Percentiles rank a stretch among this genome's conserved stretches.
These are phyloP conservation scores for Dissoconium aciculare DNA, from an alignment of 2,329 filamentous ascomycete genomes.

Conservation along the genomic window DNA sequence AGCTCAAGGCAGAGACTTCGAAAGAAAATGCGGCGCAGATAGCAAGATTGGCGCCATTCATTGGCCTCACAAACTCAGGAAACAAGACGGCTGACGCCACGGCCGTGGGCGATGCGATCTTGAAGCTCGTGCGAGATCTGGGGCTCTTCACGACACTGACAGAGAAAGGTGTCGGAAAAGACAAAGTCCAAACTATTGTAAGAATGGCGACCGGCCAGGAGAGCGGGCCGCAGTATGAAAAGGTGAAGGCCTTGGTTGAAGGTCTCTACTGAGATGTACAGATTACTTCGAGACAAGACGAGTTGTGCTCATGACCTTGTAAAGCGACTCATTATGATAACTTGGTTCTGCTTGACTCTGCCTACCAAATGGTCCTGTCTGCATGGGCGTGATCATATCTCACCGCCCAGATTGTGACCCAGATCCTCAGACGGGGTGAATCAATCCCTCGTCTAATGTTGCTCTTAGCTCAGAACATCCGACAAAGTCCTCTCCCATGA, in stretches of 20 bases:
- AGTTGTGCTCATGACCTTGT: too few relatives aligned
- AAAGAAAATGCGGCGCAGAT: slow-evolving; percentile 32
- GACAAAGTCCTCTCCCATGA: too few relatives aligned
- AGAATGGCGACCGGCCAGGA: slow-evolving; percentile 32
- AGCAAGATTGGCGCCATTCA: slow-evolving; percentile 30
- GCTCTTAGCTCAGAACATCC: too few relatives aligned
- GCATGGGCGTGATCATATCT: too few relatives aligned
- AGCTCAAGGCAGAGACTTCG: slow-evolving; percentile 34
- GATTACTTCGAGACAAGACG: too few relatives aligned
- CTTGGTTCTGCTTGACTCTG: too few relatives aligned
- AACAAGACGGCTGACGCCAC: slow-evolving; percentile 30
- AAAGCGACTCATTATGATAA: too few relatives aligned
- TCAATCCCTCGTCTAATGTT: too few relatives aligned
- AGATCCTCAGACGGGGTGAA: too few relatives aligned
- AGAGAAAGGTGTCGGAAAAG: slow-evolving; percentile 30
- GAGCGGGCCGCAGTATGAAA: slow-evolving; percentile 29
- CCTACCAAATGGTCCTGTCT: too few relatives aligned
- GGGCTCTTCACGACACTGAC: slow-evolving; percentile 33
- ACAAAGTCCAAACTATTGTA: slow-evolving; percentile 29
- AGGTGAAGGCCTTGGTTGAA: slow-evolving; percentile 30
- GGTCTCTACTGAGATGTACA: slow-evolving; percentile 31
- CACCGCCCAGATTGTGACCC: too few relatives aligned
- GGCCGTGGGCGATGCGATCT: slow-evolving; percentile 31
- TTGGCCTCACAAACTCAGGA: slow-evolving; percentile 27
- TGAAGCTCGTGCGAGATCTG: slow-evolving; percentile 30